These are phyloP conservation scores for Xylariaceae sp. DNA, from an alignment of 2,329 filamentous ascomycete genomes.

Conservation along the genomic window DNA sequence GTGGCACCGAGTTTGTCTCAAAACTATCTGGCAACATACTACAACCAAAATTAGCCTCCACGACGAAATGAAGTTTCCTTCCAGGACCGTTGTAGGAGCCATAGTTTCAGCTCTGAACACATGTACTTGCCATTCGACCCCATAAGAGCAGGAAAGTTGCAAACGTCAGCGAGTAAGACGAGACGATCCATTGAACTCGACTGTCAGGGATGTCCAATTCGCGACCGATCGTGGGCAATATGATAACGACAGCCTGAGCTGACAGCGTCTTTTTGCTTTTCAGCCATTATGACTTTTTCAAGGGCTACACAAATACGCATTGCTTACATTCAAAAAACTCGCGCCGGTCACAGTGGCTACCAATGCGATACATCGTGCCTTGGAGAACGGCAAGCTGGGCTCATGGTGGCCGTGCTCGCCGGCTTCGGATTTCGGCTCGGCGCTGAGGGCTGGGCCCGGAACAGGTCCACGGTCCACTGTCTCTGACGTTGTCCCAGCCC, in stretches of 20 bases:
- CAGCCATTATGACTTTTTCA: constrained; percentile 2
- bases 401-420: constrained; percentile 18
- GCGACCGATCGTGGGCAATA: constrained; percentile 59
- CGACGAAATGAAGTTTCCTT: not conserved
- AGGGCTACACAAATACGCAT: not conserved
- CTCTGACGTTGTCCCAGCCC: not conserved
- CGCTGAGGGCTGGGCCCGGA: too few relatives aligned
- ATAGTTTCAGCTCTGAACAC: too few relatives aligned
- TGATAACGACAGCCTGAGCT: constrained; percentile 59
- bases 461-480: too few relatives aligned
- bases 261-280: constrained; percentile 47
- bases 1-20: too few relatives aligned
- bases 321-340: constrained; percentile 52
- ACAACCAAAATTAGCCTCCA: not conserved
- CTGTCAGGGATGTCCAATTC: constrained; percentile 56
- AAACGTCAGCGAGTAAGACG: constrained; percentile 63
- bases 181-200: constrained; percentile 65
- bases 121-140: constrained; percentile 60
- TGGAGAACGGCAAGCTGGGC: constrained; percentile 41
- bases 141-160: constrained; percentile 67
- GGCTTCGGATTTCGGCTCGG: constrained; percentile 6
- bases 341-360: constrained; percentile 55
- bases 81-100: not conserved
- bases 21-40: not conserved
- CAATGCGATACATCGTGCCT: constrained; percentile 51